Percentiles rank a stretch among this genome's conserved stretches.
phyloP scores from a whole-genome alignment of 108 stramenopile species.

The Cyclotella baltica region DNA sequence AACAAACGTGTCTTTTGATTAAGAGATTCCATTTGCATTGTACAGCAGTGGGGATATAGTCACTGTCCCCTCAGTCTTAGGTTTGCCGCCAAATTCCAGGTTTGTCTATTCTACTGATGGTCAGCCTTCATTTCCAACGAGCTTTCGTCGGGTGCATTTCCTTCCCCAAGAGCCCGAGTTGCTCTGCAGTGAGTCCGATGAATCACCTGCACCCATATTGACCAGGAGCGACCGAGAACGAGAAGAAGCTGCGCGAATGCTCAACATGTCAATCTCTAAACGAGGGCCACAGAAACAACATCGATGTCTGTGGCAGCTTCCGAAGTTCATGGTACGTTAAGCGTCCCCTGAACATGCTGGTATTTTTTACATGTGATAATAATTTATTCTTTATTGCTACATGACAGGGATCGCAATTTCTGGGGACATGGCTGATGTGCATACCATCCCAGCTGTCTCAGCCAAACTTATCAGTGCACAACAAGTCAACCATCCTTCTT shows the following conservation, averaged over 20 bases:
- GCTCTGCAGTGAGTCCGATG: slow-evolving; percentile 61
- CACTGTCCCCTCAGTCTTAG: slow-evolving; percentile 60
- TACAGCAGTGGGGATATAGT: slow-evolving; percentile 79
- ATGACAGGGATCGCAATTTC: slow-evolving; percentile 75
- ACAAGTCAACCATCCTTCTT: slow-evolving; percentile 75
- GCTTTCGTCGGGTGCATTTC: slow-evolving; percentile 61
- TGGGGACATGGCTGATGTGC: slow-evolving; percentile 84
- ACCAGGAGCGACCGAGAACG: slow-evolving; percentile 78
- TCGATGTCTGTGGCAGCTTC: slow-evolving; percentile 86
- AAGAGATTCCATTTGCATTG: slow-evolving; percentile 47
- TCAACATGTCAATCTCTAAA: slow-evolving; percentile 65
- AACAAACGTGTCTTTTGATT: too few species aligned
- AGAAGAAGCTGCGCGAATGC: slow-evolving; percentile 73
- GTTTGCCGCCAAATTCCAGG: slow-evolving; percentile 55
- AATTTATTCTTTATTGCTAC: slow-evolving; percentile 1
- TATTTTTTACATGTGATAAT: background rate
- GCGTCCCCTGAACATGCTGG: background rate
- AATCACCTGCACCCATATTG: slow-evolving; percentile 67
- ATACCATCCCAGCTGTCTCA: slow-evolving; percentile 78
- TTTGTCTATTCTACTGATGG: slow-evolving; percentile 84
- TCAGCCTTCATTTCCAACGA: slow-evolving; percentile 85
- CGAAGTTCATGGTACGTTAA: slow-evolving; percentile 76
- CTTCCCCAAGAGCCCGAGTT: slow-evolving; percentile 77
- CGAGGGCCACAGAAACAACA: slow-evolving; percentile 78
- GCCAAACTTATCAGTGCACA: slow-evolving; percentile 53